phyloP scores from a whole-genome alignment of 2,329 filamentous ascomycete genomes.

The Colletotrichum brevisporum region DNA sequence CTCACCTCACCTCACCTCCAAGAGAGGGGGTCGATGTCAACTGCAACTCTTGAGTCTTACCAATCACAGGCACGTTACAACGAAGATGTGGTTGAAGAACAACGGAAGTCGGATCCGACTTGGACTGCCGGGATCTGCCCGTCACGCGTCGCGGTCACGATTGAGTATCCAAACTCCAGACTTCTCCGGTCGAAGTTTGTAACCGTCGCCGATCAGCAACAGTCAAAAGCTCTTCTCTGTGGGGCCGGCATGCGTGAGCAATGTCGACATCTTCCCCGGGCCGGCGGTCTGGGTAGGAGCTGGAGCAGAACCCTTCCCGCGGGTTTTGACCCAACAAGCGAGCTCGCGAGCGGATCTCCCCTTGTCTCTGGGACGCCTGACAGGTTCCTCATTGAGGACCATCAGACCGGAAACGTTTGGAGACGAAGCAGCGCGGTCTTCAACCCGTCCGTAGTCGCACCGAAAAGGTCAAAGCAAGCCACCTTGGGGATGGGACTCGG shows the following conservation, averaged over 20 bases:
- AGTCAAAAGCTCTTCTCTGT: too few species aligned
- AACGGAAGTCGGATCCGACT: background rate
- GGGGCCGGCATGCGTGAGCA: constrained; percentile 4
- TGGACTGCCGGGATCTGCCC: background rate
- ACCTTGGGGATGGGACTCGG: background rate
- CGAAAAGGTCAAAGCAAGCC: background rate
- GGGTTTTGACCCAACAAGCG: constrained; percentile 8
- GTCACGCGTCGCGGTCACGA: constrained; percentile 3
- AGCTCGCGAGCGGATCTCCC: constrained; percentile 5
- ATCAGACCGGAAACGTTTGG: constrained; percentile 3
- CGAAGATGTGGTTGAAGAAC: background rate
- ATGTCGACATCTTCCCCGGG: constrained; percentile 10
- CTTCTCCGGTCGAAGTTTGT: background rate
- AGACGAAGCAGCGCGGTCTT: background rate
- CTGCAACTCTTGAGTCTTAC: constrained; percentile 18
- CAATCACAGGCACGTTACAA: constrained; percentile 22
- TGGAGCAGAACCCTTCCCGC: constrained; percentile 5
- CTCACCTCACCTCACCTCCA: background rate
- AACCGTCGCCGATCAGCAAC: constrained; percentile 10
- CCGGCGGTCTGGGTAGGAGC: constrained; percentile 4
- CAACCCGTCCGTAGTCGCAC: background rate
- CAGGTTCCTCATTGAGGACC: background rate
- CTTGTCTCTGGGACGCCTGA: constrained; percentile 17
- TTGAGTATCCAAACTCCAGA: background rate
- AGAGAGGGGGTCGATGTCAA: background rate